Conservation (phyloP, 2,329 filamentous ascomycete species). For the Epichloe sibirici region DNA sequence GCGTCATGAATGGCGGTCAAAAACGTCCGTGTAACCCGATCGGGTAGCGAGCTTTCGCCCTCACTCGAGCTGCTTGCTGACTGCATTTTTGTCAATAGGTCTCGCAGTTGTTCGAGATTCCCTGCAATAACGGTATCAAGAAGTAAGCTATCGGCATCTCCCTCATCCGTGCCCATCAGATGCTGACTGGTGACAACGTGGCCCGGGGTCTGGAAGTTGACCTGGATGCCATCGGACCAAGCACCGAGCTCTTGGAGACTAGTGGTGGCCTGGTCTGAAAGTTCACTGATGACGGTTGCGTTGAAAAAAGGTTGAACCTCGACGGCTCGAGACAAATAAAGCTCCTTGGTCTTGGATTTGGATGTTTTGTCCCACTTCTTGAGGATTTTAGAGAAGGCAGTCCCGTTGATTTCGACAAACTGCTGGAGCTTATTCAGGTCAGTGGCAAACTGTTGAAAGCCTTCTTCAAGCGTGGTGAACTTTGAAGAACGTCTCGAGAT, state of each 20-base stretch:
- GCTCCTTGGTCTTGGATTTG: slow-evolving; percentile 95
- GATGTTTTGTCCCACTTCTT: slow-evolving; percentile 99
- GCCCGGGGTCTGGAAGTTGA: slow-evolving; percentile 60
- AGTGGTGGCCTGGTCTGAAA: slow-evolving; percentile 95
- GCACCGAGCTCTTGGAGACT: slow-evolving; percentile 88
- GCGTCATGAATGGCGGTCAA: slow-evolving; percentile 81
- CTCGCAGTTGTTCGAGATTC: slow-evolving; percentile 63
- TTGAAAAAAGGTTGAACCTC: slow-evolving; percentile 99
- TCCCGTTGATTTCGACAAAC: slow-evolving; percentile 97
- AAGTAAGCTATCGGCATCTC: slow-evolving; percentile 78
- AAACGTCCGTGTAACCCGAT: slow-evolving; percentile 81
- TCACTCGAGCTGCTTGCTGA: slow-evolving; percentile 42
- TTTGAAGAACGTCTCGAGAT: slow-evolving; percentile 81
- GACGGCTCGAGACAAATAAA: slow-evolving; percentile 89
- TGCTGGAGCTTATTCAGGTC: slow-evolving; percentile 97
- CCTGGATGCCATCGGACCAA: slow-evolving; percentile 92
- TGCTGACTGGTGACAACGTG: slow-evolving; percentile 56
- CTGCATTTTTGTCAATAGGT: slow-evolving; percentile 66
- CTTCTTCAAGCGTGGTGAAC: slow-evolving; percentile 90
- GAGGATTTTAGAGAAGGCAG: slow-evolving; percentile 93
- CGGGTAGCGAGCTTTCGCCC: slow-evolving; percentile 44
- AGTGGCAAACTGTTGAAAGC: slow-evolving; percentile 92
- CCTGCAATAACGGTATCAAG: slow-evolving; percentile 77
- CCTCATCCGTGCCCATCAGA: slow-evolving; percentile 65
- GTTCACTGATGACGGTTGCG: slow-evolving; percentile 86